These are phyloP conservation scores for Clohesyomyces aquaticus DNA, from an alignment of 495 filamentous ascomycete genomes.

Conservation along the genomic window DNA sequence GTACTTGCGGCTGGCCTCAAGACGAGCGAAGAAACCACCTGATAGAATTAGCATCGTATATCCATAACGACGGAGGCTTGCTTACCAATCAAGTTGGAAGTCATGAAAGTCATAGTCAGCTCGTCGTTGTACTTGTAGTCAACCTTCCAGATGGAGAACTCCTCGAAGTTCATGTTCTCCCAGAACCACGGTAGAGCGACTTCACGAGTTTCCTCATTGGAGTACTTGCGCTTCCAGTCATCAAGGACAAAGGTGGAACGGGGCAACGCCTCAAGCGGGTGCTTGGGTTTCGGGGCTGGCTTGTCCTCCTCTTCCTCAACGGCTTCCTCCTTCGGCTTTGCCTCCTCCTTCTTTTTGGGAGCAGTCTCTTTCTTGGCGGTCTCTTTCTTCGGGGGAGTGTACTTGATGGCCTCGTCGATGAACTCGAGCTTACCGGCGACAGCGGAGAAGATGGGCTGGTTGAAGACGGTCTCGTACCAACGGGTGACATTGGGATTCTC, in stretches of 20 bases:
- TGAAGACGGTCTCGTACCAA: constrained; percentile 93
- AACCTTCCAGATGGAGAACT: constrained; percentile 91
- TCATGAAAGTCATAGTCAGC: constrained; percentile 97
- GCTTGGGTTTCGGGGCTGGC: constrained; percentile 87
- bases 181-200: constrained; percentile 96
- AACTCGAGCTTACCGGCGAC: constrained; percentile 73
- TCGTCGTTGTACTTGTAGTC: constrained; percentile 99
- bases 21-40: constrained; percentile 95
- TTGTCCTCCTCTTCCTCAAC: constrained; percentile 72
- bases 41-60: constrained; percentile 15
- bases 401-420: constrained; percentile 84
- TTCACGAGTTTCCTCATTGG: constrained; percentile 85
- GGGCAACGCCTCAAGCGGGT: constrained; percentile 86
- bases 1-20: constrained; percentile 98
- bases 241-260: constrained; percentile 82
- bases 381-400: constrained; percentile 88
- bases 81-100: constrained; percentile 86
- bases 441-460: constrained; percentile 84
- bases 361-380: constrained; percentile 56
- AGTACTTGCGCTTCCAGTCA: constrained; percentile 99
- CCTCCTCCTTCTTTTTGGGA: constrained; percentile 46
- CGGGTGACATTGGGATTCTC: constrained; percentile 82
- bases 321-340: constrained; percentile 65
- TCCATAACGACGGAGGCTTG: not conserved
- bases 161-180: constrained; percentile 87